Conservation (phyloP, 1,139 yeast genomes). For the Zygoascus meyerae region DNA sequence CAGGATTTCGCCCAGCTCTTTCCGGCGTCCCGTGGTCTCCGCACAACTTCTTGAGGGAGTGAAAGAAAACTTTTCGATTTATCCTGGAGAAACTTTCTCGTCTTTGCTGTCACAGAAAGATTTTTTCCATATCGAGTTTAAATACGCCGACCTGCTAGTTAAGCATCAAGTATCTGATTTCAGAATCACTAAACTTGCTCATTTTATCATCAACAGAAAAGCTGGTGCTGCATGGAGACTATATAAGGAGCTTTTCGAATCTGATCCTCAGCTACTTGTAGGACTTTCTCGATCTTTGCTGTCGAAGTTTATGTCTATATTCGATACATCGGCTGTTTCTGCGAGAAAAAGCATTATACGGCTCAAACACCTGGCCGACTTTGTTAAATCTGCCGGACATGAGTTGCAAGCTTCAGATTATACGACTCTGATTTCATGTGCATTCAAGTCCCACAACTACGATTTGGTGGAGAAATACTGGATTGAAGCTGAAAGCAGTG, state of each 20-base stretch:
- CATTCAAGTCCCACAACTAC: conserved; percentile 24
- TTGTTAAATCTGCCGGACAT: conserved; percentile 22
- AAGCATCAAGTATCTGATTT: not conserved
- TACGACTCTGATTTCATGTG: conserved; percentile 26
- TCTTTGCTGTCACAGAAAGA: conserved; percentile 1
- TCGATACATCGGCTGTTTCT: not conserved
- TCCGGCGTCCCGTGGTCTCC: too few relatives aligned
- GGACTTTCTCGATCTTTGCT: conserved; percentile 9
- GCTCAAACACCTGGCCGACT: conserved; percentile 12
- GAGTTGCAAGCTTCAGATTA: conserved; percentile 25
- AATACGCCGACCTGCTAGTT: not conserved
- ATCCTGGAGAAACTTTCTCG: not conserved
- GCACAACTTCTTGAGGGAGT: not conserved
- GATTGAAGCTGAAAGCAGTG: conserved; percentile 20
- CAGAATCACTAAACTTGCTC: conserved; percentile 1
- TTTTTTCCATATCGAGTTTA: conserved; percentile 5
- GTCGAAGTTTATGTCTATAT: conserved; percentile 9
- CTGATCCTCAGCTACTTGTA: conserved; percentile 11
- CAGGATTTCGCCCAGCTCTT: too few relatives aligned
- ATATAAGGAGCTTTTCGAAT: conserved; percentile 12
- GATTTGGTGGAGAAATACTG: conserved; percentile 26
- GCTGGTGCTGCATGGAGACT: conserved; percentile 12
- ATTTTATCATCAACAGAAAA: conserved; percentile 5
- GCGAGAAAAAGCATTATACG: conserved; percentile 9
- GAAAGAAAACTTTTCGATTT: not conserved